A percentile compares a stretch with the other conserved stretches of the same genome.
phyloP scores from a whole-genome alignment of 2,329 filamentous ascomycete species.

The Cladosporium sp. region DNA sequence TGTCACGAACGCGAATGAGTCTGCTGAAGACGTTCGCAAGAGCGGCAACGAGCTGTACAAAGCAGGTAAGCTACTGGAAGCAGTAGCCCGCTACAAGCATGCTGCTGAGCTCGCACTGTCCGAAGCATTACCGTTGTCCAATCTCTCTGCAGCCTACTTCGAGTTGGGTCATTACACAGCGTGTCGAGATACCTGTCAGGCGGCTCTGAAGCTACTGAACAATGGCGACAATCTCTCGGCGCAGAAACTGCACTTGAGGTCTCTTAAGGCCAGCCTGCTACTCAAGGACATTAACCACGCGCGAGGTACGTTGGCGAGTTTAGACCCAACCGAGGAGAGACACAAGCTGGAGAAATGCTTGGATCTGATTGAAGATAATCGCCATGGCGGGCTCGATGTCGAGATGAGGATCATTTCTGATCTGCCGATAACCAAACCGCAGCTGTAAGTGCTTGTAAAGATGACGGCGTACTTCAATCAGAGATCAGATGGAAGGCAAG shows the following conservation, averaged over 20 bases:
- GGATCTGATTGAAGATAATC: not conserved
- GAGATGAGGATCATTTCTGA: constrained; percentile 17
- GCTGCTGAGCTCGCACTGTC: constrained; percentile 20
- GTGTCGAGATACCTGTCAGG: constrained; percentile 2
- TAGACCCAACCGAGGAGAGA: not conserved
- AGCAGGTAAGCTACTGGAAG: constrained; percentile 22
- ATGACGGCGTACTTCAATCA: not conserved
- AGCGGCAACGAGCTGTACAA: constrained; percentile 25
- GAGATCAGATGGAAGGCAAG: not conserved
- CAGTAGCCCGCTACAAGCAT: constrained; percentile 21
- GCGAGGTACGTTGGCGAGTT: not conserved
- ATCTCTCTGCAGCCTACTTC: constrained; percentile 23
- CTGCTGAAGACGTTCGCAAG: constrained; percentile 18
- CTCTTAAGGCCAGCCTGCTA: not conserved
- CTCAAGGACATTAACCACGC: not conserved
- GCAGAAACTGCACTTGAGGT: constrained; percentile 19
- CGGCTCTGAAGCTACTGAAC: constrained; percentile 18
- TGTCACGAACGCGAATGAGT: not conserved
- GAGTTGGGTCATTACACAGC: constrained; percentile 24
- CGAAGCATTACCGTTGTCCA: constrained; percentile 22
- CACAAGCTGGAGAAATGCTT: not conserved
- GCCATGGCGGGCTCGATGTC: constrained; percentile 1
- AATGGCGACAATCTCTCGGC: constrained; percentile 13
- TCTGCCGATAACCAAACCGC: constrained; percentile 21
- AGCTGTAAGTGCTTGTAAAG: constrained; percentile 9